Evolutionary conservation across 495 filamentous ascomycete genomes (phyloP).

Genomic region (Tuber melanosporum): DNA sequence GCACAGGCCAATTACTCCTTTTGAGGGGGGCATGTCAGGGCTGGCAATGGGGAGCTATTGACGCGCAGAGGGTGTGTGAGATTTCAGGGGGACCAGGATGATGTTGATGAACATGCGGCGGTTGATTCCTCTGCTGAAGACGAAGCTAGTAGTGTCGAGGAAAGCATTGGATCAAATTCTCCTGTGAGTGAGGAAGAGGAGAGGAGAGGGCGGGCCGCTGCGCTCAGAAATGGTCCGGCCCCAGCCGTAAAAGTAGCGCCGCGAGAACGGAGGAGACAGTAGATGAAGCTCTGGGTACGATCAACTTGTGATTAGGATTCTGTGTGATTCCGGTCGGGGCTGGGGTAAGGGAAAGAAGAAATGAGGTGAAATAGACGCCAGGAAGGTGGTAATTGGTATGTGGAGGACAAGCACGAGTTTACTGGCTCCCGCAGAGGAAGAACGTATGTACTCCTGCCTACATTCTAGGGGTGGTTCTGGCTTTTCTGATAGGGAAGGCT

Average conservation of each 20-base stretch:
- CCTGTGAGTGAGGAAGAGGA: slow-evolving; percentile 48
- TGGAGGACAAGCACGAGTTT: slow-evolving; percentile 41
- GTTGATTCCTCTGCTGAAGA: slow-evolving; percentile 53
- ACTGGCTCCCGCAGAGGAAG: slow-evolving; percentile 54
- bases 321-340: slow-evolving; percentile 30
- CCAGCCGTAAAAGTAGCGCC: slow-evolving; percentile 47
- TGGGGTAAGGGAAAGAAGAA: slow-evolving; percentile 43
- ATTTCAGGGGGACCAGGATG: slow-evolving; percentile 66
- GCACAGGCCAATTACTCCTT: slow-evolving; percentile 41
- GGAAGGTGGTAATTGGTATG: slow-evolving; percentile 30
- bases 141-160: slow-evolving; percentile 45
- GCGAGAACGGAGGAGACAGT: slow-evolving; percentile 48
- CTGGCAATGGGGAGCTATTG: slow-evolving; percentile 37
- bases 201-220: slow-evolving; percentile 40
- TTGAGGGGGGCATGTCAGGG: slow-evolving; percentile 29
- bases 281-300: slow-evolving; percentile 41
- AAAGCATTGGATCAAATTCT: slow-evolving; percentile 51
- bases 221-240: slow-evolving; percentile 10
- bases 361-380: slow-evolving; percentile 35
- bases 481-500: slow-evolving; percentile 32
- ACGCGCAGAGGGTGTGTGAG: slow-evolving; percentile 49
- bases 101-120: slow-evolving; percentile 53
- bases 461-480: slow-evolving; percentile 20
- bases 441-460: slow-evolving; percentile 53
- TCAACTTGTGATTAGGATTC: slow-evolving; percentile 32